Evolutionary conservation across 1,284 basidiomycete genomes (phyloP).

Genomic region (Apiotrichum sp.): DNA sequence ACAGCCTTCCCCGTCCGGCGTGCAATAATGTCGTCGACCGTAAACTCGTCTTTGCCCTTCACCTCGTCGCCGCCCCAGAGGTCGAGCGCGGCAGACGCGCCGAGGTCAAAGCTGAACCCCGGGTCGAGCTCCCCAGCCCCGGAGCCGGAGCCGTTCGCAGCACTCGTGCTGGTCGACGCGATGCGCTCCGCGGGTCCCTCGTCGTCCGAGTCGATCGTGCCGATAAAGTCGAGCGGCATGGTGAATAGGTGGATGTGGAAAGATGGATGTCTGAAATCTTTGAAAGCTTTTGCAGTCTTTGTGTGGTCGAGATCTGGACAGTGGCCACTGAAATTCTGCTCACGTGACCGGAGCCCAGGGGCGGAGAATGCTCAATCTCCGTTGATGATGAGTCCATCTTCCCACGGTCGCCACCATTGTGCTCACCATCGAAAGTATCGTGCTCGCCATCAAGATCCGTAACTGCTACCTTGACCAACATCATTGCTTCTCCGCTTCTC

Average conservation of each 20-base stretch:
- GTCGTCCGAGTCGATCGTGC: constrained; percentile 48
- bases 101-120: constrained; percentile 74
- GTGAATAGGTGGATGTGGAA: neutral
- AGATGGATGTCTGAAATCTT: too few relatives aligned
- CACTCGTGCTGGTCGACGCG: constrained; percentile 17
- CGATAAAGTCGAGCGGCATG: constrained; percentile 44
- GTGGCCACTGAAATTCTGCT: too few relatives aligned
- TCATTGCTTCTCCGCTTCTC: too few relatives aligned
- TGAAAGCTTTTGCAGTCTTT: too few relatives aligned
- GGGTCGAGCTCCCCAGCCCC: constrained; percentile 57
- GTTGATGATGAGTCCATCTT: too few relatives aligned
- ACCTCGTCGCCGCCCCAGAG: constrained; percentile 41
- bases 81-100: constrained; percentile 52
- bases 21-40: constrained; percentile 86
- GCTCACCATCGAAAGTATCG: too few relatives aligned
- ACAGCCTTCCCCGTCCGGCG: constrained; percentile 52
- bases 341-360: too few relatives aligned
- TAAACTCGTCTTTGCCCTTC: constrained; percentile 55
- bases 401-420: too few relatives aligned
- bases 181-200: constrained; percentile 28
- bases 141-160: neutral
- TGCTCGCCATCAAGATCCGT: too few relatives aligned
- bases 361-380: too few relatives aligned
- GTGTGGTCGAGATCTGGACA: too few relatives aligned
- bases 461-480: too few relatives aligned